Evolutionary conservation across 208 protist genomes (phyloP).

Genomic region (Trypanosoma melophagium): DNA sequence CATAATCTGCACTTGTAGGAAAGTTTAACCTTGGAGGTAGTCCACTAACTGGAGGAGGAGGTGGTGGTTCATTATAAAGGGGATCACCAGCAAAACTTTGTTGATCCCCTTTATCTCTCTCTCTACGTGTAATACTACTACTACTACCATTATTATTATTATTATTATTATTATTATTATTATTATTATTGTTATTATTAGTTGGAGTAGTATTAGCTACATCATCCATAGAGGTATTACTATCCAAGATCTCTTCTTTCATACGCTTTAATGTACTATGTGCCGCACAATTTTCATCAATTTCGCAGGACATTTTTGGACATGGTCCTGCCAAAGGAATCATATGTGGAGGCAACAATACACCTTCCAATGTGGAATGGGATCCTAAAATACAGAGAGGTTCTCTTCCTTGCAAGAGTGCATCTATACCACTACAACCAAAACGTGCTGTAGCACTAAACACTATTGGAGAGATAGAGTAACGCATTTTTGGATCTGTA

Average conservation of each 20-base stretch:
- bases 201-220: background rate
- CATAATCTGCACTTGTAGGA: constrained; percentile 49
- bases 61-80: background rate
- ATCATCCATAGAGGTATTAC: constrained; percentile 12
- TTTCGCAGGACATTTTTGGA: background rate
- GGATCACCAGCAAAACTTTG: constrained; percentile 14
- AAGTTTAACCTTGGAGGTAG: constrained; percentile 80
- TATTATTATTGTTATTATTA: too few relatives aligned
- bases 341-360: constrained; percentile 72
- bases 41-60: constrained; percentile 13
- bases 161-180: too few relatives aligned
- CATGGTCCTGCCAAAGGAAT: constrained; percentile 49
- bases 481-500: constrained; percentile 41
- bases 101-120: background rate
- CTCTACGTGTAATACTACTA: background rate
- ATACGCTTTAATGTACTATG: background rate
- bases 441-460: constrained; percentile 73
- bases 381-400: constrained; percentile 51
- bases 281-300: background rate
- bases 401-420: constrained; percentile 43
- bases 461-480: constrained; percentile 43
- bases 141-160: background rate
- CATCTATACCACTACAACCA: constrained; percentile 48
- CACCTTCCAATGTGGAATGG: constrained; percentile 62
- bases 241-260: constrained; percentile 1